Conservation (phyloP, 2,329 filamentous ascomycete genomes). For the Teratosphaeriaceae sp. region DNA sequence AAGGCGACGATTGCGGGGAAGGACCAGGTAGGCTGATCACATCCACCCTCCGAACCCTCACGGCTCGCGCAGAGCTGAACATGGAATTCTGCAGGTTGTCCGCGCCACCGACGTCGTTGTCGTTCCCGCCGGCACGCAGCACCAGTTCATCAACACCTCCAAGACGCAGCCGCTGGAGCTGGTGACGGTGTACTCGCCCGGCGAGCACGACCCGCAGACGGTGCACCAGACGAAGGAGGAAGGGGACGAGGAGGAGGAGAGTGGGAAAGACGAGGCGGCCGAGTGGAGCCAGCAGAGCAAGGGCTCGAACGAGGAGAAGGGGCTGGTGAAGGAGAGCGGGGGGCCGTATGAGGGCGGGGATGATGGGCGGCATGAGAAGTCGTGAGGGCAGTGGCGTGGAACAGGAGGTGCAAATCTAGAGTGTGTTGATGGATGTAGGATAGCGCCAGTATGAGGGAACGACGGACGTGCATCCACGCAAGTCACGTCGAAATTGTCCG, state of each 20-base stretch:
- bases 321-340: slow-evolving; percentile 44
- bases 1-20: slow-evolving; percentile 54
- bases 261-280: slow-evolving; percentile 54
- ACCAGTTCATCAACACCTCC: slow-evolving; percentile 56
- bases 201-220: slow-evolving; percentile 53
- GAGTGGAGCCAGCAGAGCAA: slow-evolving; percentile 53
- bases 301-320: slow-evolving; percentile 51
- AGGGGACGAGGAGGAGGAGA: slow-evolving; percentile 56
- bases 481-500: too few relatives aligned
- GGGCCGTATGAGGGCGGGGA: slow-evolving; percentile 31
- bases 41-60: not conserved
- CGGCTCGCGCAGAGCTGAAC: not conserved
- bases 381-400: slow-evolving; percentile 9
- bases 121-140: slow-evolving; percentile 59
- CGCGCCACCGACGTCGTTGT: slow-evolving; percentile 53
- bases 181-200: slow-evolving; percentile 57
- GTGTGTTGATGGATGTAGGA: too few relatives aligned
- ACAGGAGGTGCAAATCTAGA: too few relatives aligned
- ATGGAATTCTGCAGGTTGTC: slow-evolving; percentile 36
- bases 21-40: slow-evolving; percentile 40
- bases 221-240: slow-evolving; percentile 59
- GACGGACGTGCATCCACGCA: too few relatives aligned
- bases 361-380: slow-evolving; percentile 30
- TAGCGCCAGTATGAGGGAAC: too few relatives aligned
- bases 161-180: slow-evolving; percentile 54